Evolutionary conservation across 1,284 basidiomycete species (phyloP), one percentile per base, ranked within the genome.

Genomic region (Fomitiporia mediterranea): DNA sequence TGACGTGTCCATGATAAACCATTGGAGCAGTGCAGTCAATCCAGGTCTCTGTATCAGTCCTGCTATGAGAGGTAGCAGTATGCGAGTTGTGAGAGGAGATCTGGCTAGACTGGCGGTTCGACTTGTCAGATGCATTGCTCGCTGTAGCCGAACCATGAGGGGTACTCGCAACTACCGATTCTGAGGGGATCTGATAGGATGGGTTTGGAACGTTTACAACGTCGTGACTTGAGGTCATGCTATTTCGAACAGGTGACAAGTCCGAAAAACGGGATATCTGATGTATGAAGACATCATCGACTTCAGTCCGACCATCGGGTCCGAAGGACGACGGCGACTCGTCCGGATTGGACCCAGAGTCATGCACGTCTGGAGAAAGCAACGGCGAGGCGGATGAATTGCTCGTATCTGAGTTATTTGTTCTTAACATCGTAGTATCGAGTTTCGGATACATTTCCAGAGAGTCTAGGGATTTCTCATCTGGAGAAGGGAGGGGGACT

Each of bases 251-350:
- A 28, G 5, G 11, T n/a, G 44, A 25, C n/a, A 30, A n/a, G 6
- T 30, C 21, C 8, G 44, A 28, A 17, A 46, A 46, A 9, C 25
- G 30, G 15, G 44, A 46, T 3, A 46, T 46, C n/a, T 46, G 44
- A 46, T 25, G 21, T n/a, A 46, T 46, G 25, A 46, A 46, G 23
- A 28, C 23, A 30, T 46, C 44, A 46, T 46, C 44, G 23, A 46
- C 28, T 46, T 46, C 44, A 11, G 44, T 30, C 25, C 21, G 3
- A 17, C 11, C 17, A 15, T 46, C 28, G 13, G 44, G 30, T 7
- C 44, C 27, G 30, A 30, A 46, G 21, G 27, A 30, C n/a, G n/a
- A n/a, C n/a, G n/a, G n/a, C 27, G 44, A 28, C 27, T 30, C 25
- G 7, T 46, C 44, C 17, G 44, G 13, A 28, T 28, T 30, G 2